A percentile compares a stretch with the other conserved stretches of the same genome.
These are phyloP conservation scores for Venturia pyrina DNA, from an alignment of 2,329 filamentous ascomycete species.

Conservation along the genomic window DNA sequence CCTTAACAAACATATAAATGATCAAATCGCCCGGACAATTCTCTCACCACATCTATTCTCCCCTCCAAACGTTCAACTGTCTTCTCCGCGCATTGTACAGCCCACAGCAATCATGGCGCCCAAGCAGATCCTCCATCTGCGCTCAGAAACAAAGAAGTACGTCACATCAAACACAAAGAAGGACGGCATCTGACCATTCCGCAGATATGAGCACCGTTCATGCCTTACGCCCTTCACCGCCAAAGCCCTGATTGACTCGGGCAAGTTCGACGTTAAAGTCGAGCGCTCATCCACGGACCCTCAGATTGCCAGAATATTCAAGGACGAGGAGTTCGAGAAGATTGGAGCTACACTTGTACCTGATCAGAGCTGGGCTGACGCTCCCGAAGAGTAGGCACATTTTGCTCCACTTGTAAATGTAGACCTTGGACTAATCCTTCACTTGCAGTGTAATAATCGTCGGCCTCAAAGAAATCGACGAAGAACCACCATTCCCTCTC, in stretches of 20 bases:
- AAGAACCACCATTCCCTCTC: conserved; percentile 23
- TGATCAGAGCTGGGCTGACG: conserved; percentile 28
- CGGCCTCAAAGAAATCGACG: conserved; percentile 32
- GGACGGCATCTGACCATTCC: neutral
- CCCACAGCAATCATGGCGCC: neutral
- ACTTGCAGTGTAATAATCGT: conserved; percentile 25
- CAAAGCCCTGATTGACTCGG: conserved; percentile 30
- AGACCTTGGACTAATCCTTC: neutral
- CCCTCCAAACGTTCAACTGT: neutral
- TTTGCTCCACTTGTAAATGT: no score
- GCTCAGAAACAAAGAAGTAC: conserved; percentile 29
- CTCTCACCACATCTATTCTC: neutral
- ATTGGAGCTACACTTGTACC: conserved; percentile 27
- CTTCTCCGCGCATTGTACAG: neutral
- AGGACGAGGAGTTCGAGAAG: conserved; percentile 29
- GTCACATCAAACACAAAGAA: neutral
- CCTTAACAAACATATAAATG: neutral
- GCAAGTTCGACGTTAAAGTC: conserved; percentile 28
- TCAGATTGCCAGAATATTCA: conserved; percentile 30
- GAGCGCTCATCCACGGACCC: conserved; percentile 30
- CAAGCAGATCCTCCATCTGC: conserved; percentile 26
- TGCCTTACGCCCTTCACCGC: conserved; percentile 28
- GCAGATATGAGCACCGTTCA: conserved; percentile 28
- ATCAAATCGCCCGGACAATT: neutral
- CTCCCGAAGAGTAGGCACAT: conserved; percentile 25